Base-by-base conservation (phyloP, 495 filamentous ascomycete genomes). In the Talaromyces trachyspermus region DNA sequence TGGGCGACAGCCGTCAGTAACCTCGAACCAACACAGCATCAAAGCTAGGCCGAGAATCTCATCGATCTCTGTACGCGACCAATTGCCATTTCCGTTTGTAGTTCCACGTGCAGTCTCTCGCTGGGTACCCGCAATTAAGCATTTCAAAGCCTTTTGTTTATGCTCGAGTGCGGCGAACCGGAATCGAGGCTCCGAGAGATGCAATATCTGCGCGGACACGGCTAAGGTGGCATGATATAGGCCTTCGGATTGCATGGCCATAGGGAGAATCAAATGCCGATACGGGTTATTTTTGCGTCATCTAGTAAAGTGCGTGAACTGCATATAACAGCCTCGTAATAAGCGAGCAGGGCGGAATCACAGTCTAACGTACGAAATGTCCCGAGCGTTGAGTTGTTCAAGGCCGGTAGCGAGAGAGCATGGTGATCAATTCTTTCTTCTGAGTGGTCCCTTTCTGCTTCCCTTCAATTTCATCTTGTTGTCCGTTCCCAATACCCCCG, bases 241-340 rank as follows among this genome's bases (percentile, higher is more conserved):
- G 1, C 55, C 53, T 42, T 61, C 40, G 2, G 53, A 58, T 24
- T 54, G 32, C 30, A 61, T 40, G 3, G 58, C 51, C 56, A 61
- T 61, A 9, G 56, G 58, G 4, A 61, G 45, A 40, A 61, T 59
- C 1, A 59, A 43, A 40, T 61, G 55, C 40, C 54, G 56, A 49
- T 61, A 59, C 8, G 58, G 56, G 20, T 59, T 61, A 22, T 54
- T 52, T 29, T 51, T 42, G 51, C 54, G 30, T 59, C 56, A 29
- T 59, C 56, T 30, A 59, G 44, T 18, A 61, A 42, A 0, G 58
- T 61, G 5, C 49, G 51, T 14, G 56, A 59, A 33, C 59, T 59
- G 54, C 56, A 59, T 10, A 61, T 54, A 1, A 53, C 47, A 5
- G 53, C 42, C 24, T 59, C 54, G 17, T 57, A 59, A 20, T 57